phyloP scores from a whole-genome alignment of 306 rosid genomes.

The Nissolia schottii region DNA sequence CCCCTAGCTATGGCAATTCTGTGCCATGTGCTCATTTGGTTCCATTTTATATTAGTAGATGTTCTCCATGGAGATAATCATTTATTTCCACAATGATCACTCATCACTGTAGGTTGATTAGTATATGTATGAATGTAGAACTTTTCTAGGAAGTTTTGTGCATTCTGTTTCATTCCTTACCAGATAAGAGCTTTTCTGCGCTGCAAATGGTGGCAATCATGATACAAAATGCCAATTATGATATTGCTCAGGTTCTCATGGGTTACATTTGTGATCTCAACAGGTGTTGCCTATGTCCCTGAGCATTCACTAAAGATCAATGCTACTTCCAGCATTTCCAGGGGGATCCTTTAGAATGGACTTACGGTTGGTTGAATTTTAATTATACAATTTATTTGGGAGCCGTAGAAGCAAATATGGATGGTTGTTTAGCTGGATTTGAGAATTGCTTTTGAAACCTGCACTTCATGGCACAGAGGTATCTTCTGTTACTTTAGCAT shows the following conservation, averaged over 20 bases:
- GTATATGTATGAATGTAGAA: neutral
- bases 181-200: neutral
- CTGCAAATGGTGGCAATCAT: neutral
- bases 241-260: neutral
- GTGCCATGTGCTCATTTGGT: neutral
- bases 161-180: neutral
- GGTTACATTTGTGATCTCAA: slow-evolving; percentile 23
- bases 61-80: neutral
- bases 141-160: slow-evolving; percentile 1
- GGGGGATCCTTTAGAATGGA: slow-evolving; percentile 53
- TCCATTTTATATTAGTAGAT: neutral
- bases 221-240: slow-evolving; percentile 10
- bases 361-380: slow-evolving; percentile 20
- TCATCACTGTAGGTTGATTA: neutral
- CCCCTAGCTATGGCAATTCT: slow-evolving; percentile 11
- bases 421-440: slow-evolving; percentile 16
- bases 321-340: slow-evolving; percentile 92
- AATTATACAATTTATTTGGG: neutral
- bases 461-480: slow-evolving; percentile 23
- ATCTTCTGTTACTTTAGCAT: slow-evolving; percentile 19
- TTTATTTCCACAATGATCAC: neutral
- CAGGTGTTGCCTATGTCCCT: slow-evolving; percentile 86
- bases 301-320: slow-evolving; percentile 80
- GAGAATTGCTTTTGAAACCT: slow-evolving; percentile 15
- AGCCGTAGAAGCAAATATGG: slow-evolving; percentile 18